Evolutionary conservation across 2,329 filamentous ascomycete genomes (phyloP).

Genomic region (Hypoxylon rubiginosum): DNA sequence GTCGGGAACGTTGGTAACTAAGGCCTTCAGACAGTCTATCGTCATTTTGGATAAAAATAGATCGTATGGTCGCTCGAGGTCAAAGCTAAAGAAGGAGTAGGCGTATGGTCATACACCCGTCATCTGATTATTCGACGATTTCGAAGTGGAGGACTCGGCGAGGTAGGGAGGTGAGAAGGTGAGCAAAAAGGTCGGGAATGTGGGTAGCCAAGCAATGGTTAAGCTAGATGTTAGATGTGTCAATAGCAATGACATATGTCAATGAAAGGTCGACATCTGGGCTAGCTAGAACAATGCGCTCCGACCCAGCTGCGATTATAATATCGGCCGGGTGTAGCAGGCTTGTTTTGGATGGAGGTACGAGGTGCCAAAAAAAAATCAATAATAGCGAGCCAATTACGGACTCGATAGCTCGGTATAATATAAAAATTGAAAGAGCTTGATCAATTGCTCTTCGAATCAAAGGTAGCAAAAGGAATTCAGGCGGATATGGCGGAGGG

Average conservation of each 20-base stretch:
- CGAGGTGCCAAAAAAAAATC: slow-evolving; percentile 13
- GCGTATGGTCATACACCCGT: slow-evolving; percentile 21
- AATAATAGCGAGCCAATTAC: slow-evolving; percentile 30
- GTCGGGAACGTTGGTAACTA: slow-evolving; percentile 69
- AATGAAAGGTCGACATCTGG: slow-evolving; percentile 30
- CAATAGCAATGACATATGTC: slow-evolving; percentile 23
- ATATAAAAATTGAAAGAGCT: slow-evolving; percentile 31
- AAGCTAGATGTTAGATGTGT: slow-evolving; percentile 34
- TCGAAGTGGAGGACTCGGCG: slow-evolving; percentile 20
- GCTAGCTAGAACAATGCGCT: slow-evolving; percentile 24
- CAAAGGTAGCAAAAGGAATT: slow-evolving; percentile 22
- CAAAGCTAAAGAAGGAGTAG: slow-evolving; percentile 17
- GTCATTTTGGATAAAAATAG: slow-evolving; percentile 51
- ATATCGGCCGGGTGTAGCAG: slow-evolving; percentile 7
- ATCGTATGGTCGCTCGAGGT: slow-evolving; percentile 2
- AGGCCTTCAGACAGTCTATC: slow-evolving; percentile 69
- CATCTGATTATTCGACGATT: slow-evolving; percentile 15
- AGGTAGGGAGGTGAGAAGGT: slow-evolving; percentile 11
- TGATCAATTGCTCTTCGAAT: slow-evolving; percentile 33
- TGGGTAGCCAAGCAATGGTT: slow-evolving; percentile 18
- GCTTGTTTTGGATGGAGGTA: slow-evolving; percentile 13
- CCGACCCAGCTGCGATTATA: slow-evolving; percentile 19
- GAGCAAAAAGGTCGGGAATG: slow-evolving; percentile 10
- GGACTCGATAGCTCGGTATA: slow-evolving; percentile 7
- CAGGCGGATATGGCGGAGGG: slow-evolving; percentile 38